Conservation (phyloP, 139 green algal genomes). For the Ostreobium quekettii region DNA sequence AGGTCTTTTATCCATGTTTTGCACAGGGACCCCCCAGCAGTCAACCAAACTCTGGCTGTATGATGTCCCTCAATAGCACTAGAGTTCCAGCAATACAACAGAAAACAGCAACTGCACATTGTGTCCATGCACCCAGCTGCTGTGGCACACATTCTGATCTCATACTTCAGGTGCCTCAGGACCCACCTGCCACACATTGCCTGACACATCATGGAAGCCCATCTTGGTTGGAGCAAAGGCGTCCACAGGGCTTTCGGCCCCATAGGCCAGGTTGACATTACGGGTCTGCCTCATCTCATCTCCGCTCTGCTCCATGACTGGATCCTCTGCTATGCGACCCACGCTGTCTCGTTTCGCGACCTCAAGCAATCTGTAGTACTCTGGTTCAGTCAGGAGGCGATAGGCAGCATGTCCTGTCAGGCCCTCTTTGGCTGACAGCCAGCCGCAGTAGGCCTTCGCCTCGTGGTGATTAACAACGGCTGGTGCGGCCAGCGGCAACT, state of each 20-base stretch:
- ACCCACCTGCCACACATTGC: constrained; percentile 18
- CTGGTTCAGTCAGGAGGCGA: constrained; percentile 57
- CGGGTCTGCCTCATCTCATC: constrained; percentile 2
- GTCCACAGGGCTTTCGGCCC: constrained; percentile 49
- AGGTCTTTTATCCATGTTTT: no score
- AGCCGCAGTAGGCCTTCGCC: constrained; percentile 56
- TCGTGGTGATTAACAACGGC: constrained; percentile 68
- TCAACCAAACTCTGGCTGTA: no score
- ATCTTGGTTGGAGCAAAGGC: constrained; percentile 35
- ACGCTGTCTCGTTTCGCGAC: neutral
- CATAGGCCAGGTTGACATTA: constrained; percentile 60
- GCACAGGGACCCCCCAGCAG: no score
- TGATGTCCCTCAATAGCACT: no score
- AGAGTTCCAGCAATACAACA: no score
- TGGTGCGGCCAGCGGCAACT: constrained; percentile 54
- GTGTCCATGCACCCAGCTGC: no score
- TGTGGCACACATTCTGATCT: no score
- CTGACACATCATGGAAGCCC: constrained; percentile 38
- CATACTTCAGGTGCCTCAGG: no score
- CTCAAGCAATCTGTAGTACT: constrained; percentile 34
- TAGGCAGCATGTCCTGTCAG: constrained; percentile 24
- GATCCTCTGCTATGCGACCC: neutral
- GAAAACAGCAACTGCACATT: no score
- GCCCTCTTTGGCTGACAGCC: constrained; percentile 44
- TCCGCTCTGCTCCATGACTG: neutral